phyloP scores from a whole-genome alignment of 495 filamentous ascomycete species.

The Choiromyces venosus region DNA sequence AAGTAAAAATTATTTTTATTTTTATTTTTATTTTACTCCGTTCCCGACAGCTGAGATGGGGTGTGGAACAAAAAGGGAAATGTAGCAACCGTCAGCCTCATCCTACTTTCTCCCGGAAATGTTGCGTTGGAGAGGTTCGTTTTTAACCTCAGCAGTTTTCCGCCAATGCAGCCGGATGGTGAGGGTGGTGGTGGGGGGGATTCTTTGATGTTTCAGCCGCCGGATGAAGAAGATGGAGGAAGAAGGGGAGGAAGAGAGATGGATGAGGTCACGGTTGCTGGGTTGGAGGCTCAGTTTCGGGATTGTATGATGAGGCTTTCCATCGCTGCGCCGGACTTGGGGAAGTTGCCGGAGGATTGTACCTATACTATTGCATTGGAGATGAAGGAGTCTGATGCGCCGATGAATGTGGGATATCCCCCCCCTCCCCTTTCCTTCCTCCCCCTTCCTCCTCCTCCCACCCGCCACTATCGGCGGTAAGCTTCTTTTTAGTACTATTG shows the following conservation, averaged over 20 bases:
- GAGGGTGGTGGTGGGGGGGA: too few relatives aligned
- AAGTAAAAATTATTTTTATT: too few relatives aligned
- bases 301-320: conserved; percentile 52
- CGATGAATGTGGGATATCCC: conserved; percentile 44
- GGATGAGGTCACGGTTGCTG: conserved; percentile 44
- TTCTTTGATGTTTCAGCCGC: too few relatives aligned
- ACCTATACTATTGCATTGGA: conserved; percentile 86
- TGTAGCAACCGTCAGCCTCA: conserved; percentile 28
- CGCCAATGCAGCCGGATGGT: too few relatives aligned
- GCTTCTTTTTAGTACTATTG: background rate
- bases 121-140: conserved; percentile 72
- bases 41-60: background rate
- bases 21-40: conserved; percentile 27
- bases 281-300: conserved; percentile 70
- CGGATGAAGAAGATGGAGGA: conserved; percentile 43
- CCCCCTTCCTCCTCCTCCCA: background rate
- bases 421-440: background rate
- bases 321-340: conserved; percentile 55
- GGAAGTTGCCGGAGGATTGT: conserved; percentile 64
- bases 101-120: conserved; percentile 34
- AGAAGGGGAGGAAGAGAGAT: conserved; percentile 42
- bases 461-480: background rate
- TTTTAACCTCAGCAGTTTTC: conserved; percentile 75
- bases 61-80: conserved; percentile 13
- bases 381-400: conserved; percentile 64